phyloP scores from a whole-genome alignment of 768 basidiomycete genomes.

The Daedalea quercina region DNA sequence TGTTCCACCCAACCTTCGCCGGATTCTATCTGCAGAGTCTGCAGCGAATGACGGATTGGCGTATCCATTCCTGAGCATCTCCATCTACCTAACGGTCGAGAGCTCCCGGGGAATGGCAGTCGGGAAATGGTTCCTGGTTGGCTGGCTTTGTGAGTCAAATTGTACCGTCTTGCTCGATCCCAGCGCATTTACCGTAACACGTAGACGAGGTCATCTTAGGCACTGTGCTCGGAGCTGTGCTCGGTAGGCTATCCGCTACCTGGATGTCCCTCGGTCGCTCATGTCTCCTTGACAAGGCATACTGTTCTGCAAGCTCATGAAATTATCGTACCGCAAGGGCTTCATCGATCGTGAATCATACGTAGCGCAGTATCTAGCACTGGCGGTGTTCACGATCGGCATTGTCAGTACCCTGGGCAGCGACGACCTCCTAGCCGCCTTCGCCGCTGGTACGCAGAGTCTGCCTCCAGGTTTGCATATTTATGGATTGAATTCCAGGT shows the following conservation, averaged over 20 bases:
- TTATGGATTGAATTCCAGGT: slow-evolving; percentile 37
- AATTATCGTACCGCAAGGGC: slow-evolving; percentile 50
- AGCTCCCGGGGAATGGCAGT: slow-evolving; percentile 54
- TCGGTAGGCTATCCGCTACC: slow-evolving; percentile 27
- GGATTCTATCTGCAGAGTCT: slow-evolving; percentile 80
- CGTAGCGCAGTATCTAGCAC: slow-evolving; percentile 75
- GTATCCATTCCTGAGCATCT: slow-evolving; percentile 84
- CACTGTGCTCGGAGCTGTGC: slow-evolving; percentile 54
- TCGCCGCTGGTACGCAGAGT: slow-evolving; percentile 59
- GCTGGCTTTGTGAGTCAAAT: slow-evolving; percentile 62
- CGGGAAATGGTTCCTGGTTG: slow-evolving; percentile 80
- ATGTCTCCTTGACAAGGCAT: slow-evolving; percentile 34
- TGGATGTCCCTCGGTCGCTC: background rate
- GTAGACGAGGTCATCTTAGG: slow-evolving; percentile 81
- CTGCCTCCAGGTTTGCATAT: background rate
- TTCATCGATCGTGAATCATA: slow-evolving; percentile 80
- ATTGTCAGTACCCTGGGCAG: slow-evolving; percentile 72
- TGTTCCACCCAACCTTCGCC: slow-evolving; percentile 71
- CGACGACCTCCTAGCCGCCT: slow-evolving; percentile 87
- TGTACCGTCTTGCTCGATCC: background rate
- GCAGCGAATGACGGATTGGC: slow-evolving; percentile 96
- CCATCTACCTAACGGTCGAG: slow-evolving; percentile 81
- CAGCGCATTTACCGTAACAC: background rate
- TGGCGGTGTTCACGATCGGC: slow-evolving; percentile 73
- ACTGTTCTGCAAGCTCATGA: slow-evolving; percentile 70